A percentile compares a stretch with the other conserved stretches of the same genome.
phyloP scores from a whole-genome alignment of 345 rosid genomes.

The Anacardium occidentale region DNA sequence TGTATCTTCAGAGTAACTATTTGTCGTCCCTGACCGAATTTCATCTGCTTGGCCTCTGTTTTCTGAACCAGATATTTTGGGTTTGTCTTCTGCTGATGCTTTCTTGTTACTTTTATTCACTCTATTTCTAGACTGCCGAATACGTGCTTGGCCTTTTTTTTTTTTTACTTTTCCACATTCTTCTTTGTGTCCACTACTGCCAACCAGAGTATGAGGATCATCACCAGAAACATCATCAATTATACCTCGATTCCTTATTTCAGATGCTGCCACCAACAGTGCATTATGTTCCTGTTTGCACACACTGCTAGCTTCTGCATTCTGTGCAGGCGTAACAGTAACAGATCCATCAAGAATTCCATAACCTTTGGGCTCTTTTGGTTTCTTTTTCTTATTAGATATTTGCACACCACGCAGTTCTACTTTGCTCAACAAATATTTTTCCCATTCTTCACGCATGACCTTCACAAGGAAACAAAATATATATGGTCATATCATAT shows the following conservation, averaged over 20 bases:
- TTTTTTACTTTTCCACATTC: slow-evolving; percentile 41
- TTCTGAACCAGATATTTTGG: slow-evolving; percentile 37
- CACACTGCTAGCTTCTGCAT: slow-evolving; percentile 65
- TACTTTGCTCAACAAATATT: slow-evolving; percentile 81
- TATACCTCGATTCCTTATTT: slow-evolving; percentile 51
- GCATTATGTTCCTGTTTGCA: slow-evolving; percentile 77
- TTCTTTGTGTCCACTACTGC: slow-evolving; percentile 35
- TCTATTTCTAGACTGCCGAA: slow-evolving; percentile 26
- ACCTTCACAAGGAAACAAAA: slow-evolving; percentile 47
- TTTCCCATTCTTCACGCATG: slow-evolving; percentile 91
- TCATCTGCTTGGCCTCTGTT: slow-evolving; percentile 38
- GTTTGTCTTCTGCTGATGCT: slow-evolving; percentile 28
- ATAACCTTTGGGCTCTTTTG: slow-evolving; percentile 77
- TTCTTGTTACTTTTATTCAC: slow-evolving; percentile 27
- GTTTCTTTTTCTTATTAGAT: slow-evolving; percentile 67
- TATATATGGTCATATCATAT: slow-evolving; percentile 5
- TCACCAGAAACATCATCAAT: slow-evolving; percentile 34
- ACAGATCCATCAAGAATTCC: slow-evolving; percentile 93
- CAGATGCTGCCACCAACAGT: slow-evolving; percentile 73
- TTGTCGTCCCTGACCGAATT: slow-evolving; percentile 25
- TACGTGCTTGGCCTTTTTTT: slow-evolving; percentile 36
- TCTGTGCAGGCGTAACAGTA: slow-evolving; percentile 58
- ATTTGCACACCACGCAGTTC: slow-evolving; percentile 62
- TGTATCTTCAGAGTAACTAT: slow-evolving; percentile 23
- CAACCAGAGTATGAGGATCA: slow-evolving; percentile 38